Evolutionary conservation across 1,284 basidiomycete species (phyloP), one percentile per base, ranked within the genome.

Genomic region (Papiliotrema flavescens): DNA sequence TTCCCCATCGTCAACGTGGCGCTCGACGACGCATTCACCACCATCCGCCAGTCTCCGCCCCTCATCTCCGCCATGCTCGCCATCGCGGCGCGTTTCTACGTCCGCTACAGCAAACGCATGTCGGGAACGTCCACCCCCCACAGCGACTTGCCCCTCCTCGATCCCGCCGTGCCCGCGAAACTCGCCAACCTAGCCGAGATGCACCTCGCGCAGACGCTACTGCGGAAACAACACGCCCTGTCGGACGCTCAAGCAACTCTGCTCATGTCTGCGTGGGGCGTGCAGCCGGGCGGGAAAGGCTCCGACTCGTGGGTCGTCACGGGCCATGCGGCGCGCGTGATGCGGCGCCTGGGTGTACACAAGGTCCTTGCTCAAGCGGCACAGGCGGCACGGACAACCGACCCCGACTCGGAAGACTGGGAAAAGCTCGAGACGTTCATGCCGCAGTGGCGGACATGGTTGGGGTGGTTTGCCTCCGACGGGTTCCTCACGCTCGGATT

Each of bases 251-350:
- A 74, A 45, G 70, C 65, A 17, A 67, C 65, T 4, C 46, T 74
- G 39, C 56, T 74, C 1, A 51, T 74, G 14, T 64, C 69, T 1
- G 70, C 65, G 1, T 74, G 70, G 69, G 68, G 71, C 9, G 46
- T 74, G 24, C 60, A 64, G 37, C 51, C 55, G 19, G 66, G 64
- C 17, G 71, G 70, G 1, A 52, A 53, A 9, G 69, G 69, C 20
- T 67, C 66, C 8, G 70, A 73, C 40, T 57, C 64, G 11, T 73
- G 69, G 70, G 53, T 73, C 22, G 56, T 70, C 15, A 69, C 70
- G 3, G 68, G 70, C 19, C 69, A 70, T 54, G 67, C 66, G 23
- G 61, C 60, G 13, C 49, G 67, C 24, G 54, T 70, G 14, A 60
- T 61, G 2, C 49, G 65, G 32, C 34, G 67, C 26, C 52, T 70